Conservation (phyloP, 805 yeast genomes). For the Candida loeiensis region DNA sequence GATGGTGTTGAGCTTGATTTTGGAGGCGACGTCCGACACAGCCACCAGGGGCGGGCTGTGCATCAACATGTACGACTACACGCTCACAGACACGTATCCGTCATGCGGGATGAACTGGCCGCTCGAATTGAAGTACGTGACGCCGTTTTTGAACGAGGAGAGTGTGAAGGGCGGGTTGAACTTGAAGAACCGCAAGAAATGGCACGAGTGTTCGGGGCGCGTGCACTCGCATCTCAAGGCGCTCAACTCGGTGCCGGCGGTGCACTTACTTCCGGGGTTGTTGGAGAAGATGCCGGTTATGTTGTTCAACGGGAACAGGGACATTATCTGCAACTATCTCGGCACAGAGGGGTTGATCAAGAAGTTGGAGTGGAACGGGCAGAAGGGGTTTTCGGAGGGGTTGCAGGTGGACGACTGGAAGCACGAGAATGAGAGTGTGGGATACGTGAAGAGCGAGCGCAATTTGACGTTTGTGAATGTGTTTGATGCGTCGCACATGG, state of each 20-base stretch:
- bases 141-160: constrained; percentile 46
- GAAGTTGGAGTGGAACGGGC: constrained; percentile 59
- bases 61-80: constrained; percentile 78
- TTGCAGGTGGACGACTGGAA: constrained; percentile 36
- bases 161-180: constrained; percentile 52
- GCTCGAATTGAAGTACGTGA: constrained; percentile 46
- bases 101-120: constrained; percentile 96
- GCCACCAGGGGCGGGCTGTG: constrained; percentile 60
- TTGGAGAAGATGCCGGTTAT: constrained; percentile 58
- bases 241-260: constrained; percentile 53
- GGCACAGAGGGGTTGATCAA: constrained; percentile 70
- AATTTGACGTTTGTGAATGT: constrained; percentile 76
- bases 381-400: constrained; percentile 47
- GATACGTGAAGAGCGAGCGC: constrained; percentile 47
- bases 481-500: constrained; percentile 86
- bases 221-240: constrained; percentile 57
- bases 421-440: constrained; percentile 37
- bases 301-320: constrained; percentile 84
- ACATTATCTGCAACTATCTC: constrained; percentile 77
- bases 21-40: constrained; percentile 31
- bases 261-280: constrained; percentile 63
- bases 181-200: constrained; percentile 39
- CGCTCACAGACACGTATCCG: constrained; percentile 70
- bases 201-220: constrained; percentile 75
- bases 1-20: constrained; percentile 34